Base-by-base conservation (phyloP, 192 early-diverging fungal species). In the Linnemannia schmuckeri region DNA sequence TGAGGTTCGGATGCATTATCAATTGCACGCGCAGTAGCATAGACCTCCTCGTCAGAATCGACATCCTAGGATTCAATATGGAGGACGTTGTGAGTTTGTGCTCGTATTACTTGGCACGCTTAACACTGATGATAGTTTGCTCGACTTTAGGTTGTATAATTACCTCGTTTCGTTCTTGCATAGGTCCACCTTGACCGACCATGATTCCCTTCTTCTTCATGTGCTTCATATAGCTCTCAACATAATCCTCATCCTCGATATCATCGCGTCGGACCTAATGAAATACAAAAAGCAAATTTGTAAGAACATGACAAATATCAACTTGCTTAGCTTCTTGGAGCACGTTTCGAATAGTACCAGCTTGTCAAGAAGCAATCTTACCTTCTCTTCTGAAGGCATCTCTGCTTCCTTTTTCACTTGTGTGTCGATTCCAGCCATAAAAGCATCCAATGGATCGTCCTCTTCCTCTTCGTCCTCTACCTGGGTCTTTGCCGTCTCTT, bases 11-110 rank as follows among this genome's bases (percentile, higher is more conserved):
- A 52, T 47, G 88, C 86, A 18, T 86, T 91, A 63, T 93, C 94
- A 27, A 96, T 82, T 38, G 94, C 95, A 17, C 91, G 85, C 6
- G 96, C 96, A 27, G 96, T 93, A 6, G 94, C 93, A 87, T 97
- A 97, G 3, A 97, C 96, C 85, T 96, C 95, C 76, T 96, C 96
- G 78, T 97, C 96, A 63, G 94, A 95, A 83, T 96, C 93, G 10
- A 86, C 92, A 70, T 95, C 87, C 90, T 90, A 86, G 17, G 55
- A 17, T 35, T 12, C 27, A 4, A 66, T 66, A 66, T n/a, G 37
- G 20, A 22, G 24, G 54, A 38, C 10, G 49, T 4, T 7, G 52
- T 78, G 30, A 55, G 54, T 40, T 44, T 6, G 38, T 70, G 40
- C 76, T 70, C 52, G 49, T 49, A 30, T 27, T 18, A 22, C 17